phyloP scores from a whole-genome alignment of 345 rosid genomes.

The Angophora floribunda region DNA sequence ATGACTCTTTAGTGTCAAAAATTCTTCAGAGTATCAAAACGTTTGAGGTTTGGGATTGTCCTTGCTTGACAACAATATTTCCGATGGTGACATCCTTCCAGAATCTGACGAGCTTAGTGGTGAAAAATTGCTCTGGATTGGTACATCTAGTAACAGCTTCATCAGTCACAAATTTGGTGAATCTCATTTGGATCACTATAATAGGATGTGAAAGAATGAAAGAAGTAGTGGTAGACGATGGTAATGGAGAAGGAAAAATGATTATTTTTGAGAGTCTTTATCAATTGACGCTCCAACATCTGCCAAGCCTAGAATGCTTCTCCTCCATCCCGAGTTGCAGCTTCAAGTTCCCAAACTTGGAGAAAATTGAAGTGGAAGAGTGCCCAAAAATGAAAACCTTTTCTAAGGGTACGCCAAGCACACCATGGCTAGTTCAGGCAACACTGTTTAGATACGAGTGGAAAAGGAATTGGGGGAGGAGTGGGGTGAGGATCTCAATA shows the following conservation, averaged over 20 bases:
- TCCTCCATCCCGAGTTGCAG: too few species aligned
- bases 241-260: too few species aligned
- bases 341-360: too few species aligned
- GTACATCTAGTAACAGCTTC: background rate
- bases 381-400: too few species aligned
- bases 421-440: rapidly evolving
- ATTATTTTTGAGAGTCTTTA: rapidly evolving
- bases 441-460: too few species aligned
- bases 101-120: background rate
- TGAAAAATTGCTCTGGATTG: background rate
- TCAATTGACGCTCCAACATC: too few species aligned
- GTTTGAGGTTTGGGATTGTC: background rate
- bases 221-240: too few species aligned
- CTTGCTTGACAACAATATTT: too few species aligned
- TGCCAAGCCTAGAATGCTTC: too few species aligned
- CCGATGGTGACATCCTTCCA: rapidly evolving
- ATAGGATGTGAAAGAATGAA: background rate
- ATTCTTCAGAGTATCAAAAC: background rate
- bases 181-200: rapidly evolving
- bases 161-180: background rate
- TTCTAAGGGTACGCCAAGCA: too few species aligned
- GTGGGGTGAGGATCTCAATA: too few species aligned
- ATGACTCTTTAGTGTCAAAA: background rate
- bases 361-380: rapidly evolving
- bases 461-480: background rate